phyloP scores from a whole-genome alignment of 225 moss, liverwort and hornwort species.

The Pseudoscleropodium purum region DNA sequence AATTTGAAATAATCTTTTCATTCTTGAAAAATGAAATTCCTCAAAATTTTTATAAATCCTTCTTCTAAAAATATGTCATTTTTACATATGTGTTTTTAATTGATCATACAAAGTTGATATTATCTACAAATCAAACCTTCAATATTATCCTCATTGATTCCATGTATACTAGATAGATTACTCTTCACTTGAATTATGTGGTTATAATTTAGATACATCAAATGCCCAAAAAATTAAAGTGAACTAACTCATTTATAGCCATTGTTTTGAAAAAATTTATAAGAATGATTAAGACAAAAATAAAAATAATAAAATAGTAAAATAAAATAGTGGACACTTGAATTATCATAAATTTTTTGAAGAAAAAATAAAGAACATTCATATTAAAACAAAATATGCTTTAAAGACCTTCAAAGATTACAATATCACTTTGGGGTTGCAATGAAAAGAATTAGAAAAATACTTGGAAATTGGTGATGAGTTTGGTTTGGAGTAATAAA shows the following conservation, averaged over 20 bases:
- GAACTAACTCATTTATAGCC: background rate
- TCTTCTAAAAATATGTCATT: background rate
- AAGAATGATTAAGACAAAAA: background rate
- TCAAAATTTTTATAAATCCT: background rate
- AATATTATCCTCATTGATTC: background rate
- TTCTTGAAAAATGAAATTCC: background rate
- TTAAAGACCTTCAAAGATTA: no score
- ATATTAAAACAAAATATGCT: background rate
- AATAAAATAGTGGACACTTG: background rate
- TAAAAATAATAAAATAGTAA: no score
- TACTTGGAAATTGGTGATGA: background rate
- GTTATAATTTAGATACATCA: background rate
- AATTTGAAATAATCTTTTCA: background rate
- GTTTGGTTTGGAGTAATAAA: background rate
- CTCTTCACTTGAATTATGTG: background rate
- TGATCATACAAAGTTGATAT: background rate
- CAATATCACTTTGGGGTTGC: background rate
- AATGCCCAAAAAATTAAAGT: background rate
- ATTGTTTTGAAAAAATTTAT: background rate
- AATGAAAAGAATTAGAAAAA: background rate
- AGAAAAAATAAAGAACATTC: background rate
- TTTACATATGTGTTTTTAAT: background rate
- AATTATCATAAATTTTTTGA: background rate
- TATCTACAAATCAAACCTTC: background rate
- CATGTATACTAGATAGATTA: background rate